Base-by-base conservation (phyloP, 1,284 basidiomycete genomes). In the Cystobasidium pallidum region DNA sequence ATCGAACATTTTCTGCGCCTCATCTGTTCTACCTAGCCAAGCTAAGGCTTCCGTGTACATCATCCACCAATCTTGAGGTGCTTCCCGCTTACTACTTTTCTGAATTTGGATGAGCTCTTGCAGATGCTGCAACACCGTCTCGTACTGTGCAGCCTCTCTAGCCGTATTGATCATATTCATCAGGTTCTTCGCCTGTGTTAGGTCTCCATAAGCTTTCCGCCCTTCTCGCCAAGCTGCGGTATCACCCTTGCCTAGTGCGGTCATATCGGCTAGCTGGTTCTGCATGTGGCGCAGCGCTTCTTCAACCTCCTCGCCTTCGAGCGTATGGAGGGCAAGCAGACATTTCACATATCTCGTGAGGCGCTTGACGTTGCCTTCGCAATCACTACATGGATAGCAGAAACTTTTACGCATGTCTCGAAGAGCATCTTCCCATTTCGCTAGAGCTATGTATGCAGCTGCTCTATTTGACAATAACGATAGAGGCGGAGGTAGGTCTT, bases 401-500 rank as follows among this genome's bases (percentile, higher is more conserved):
- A 71, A 49, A 17, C 61, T 30, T 45, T 54, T 41, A 19, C 43
- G 68, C 68, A 71, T 71, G 28, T 71, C 68, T 43, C 43, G 28
- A 19, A 71, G 59, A 10, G 68, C 68, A 19, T 52, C 61, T 21
- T 62, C 54, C 34, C 59, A 71, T 17, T 47, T 32, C 21, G 47
- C 68, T 36, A 71, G 39, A 24, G 68, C 61, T 13, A 71, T 71
- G 21, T 71, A 63, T 3, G 68, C 68, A 34, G 68, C 68, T 41
- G 68, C 68, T 28, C 68, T 47, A 45, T 71, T 71, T 17, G 68
- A 52, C 2, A 64, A 30, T n/a, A 71, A 26, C n/a, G 59, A 34
- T n/a, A 71, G 30, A 11, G 68, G 68, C 17, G 68, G 68, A 2
- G 59, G 34, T 32, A 71, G 26, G 17, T 54, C 52, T 19, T 49